phyloP scores from a whole-genome alignment of 495 filamentous ascomycete species.

The Talaromyces wortmannii region DNA sequence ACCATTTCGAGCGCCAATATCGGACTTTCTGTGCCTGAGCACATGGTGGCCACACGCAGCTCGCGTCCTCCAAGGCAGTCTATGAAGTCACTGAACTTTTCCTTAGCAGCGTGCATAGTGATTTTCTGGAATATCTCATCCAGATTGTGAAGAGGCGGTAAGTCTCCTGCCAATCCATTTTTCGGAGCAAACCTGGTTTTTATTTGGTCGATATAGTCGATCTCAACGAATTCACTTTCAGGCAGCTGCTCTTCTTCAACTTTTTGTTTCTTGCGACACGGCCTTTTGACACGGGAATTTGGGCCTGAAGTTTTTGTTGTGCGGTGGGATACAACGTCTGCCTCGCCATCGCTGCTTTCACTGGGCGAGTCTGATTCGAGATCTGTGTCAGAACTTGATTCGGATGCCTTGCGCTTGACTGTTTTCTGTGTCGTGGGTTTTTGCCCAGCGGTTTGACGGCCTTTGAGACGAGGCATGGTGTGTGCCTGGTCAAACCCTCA shows the following conservation, averaged over 20 bases:
- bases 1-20: slow-evolving; percentile 58
- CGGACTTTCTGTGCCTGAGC: slow-evolving; percentile 78
- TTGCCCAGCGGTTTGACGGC: not conserved
- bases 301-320: not conserved
- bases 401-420: not conserved
- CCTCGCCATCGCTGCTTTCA: not conserved
- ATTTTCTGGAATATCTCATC: slow-evolving; percentile 44
- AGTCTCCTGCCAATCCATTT: slow-evolving; percentile 15
- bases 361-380: not conserved
- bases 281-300: not conserved
- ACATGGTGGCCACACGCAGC: slow-evolving; percentile 67
- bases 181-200: slow-evolving; percentile 1
- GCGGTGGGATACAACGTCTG: not conserved
- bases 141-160: slow-evolving; percentile 40
- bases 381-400: not conserved
- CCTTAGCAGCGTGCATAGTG: slow-evolving; percentile 25
- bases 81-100: slow-evolving; percentile 26
- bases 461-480: not conserved
- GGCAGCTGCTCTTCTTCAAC: not conserved
- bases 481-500: not conserved
- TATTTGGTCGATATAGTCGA: slow-evolving; percentile 3
- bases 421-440: not conserved
- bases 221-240: not conserved
- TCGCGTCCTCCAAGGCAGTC: slow-evolving; percentile 26
- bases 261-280: not conserved